These are phyloP conservation scores for Thelonectria rubi DNA, from an alignment of 2,329 filamentous ascomycete genomes.

Conservation along the genomic window DNA sequence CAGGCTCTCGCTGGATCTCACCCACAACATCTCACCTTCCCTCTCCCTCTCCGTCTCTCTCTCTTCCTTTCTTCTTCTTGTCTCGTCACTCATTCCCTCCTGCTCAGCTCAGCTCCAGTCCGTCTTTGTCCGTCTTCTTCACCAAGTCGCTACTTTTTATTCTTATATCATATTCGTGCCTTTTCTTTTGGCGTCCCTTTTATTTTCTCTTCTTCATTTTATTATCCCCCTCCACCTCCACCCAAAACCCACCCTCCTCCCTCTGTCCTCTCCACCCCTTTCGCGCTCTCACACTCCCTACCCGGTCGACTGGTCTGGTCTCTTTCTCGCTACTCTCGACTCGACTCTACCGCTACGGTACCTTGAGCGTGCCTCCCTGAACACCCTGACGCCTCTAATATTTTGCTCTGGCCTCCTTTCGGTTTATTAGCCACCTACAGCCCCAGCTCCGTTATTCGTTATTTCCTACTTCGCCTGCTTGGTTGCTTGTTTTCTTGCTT, in stretches of 20 bases:
- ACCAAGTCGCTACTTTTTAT: slow-evolving; percentile 7
- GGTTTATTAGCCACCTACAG: slow-evolving; percentile 42
- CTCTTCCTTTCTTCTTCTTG: slow-evolving; percentile 1
- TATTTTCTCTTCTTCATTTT: slow-evolving; percentile 30
- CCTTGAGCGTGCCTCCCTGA: slow-evolving; percentile 34
- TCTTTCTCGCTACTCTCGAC: slow-evolving; percentile 35
- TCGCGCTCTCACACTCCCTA: slow-evolving; percentile 43
- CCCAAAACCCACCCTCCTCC: slow-evolving; percentile 39
- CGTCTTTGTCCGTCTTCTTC: slow-evolving; percentile 17
- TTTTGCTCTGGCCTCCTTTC: background rate
- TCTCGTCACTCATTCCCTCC: slow-evolving; percentile 5
- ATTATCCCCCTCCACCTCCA: slow-evolving; percentile 40
- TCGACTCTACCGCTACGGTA: background rate
- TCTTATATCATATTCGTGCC: slow-evolving; percentile 13
- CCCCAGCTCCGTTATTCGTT: background rate
- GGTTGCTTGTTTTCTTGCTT: slow-evolving; percentile 36
- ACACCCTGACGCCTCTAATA: slow-evolving; percentile 44
- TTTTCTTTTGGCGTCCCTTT: slow-evolving; percentile 17
- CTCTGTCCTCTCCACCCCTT: slow-evolving; percentile 25
- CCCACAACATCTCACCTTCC: slow-evolving; percentile 2
- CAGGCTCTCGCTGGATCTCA: slow-evolving; percentile 3
- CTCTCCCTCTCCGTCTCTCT: background rate
- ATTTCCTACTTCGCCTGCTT: slow-evolving; percentile 30
- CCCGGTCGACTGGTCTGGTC: slow-evolving; percentile 42
- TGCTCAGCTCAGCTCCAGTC: background rate